Evolutionary conservation across 768 basidiomycete genomes (phyloP).

Genomic region (Calocybe gangraenosa): DNA sequence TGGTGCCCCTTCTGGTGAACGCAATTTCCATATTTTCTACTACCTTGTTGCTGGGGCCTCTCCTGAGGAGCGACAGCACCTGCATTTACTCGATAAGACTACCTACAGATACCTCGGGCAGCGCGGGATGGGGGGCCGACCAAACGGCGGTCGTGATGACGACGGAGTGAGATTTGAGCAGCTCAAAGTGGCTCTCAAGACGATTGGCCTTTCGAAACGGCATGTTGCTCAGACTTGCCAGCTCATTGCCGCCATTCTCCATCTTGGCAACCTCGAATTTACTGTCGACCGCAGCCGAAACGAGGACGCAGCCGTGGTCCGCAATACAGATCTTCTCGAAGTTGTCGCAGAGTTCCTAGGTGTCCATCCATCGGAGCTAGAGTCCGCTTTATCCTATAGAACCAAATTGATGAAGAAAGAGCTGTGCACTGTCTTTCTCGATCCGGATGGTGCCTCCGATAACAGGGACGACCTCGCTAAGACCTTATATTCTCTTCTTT

Average conservation of each 20-base stretch:
- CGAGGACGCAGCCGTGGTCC: conserved; percentile 90
- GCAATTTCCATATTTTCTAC: conserved; percentile 98
- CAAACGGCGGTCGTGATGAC: conserved; percentile 55
- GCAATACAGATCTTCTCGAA: conserved; percentile 76
- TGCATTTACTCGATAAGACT: conserved; percentile 77
- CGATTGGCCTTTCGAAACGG: conserved; percentile 89
- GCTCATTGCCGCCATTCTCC: conserved; percentile 91
- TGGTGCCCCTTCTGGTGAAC: conserved; percentile 82
- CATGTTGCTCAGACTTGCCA: conserved; percentile 96
- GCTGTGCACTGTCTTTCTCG: conserved; percentile 94
- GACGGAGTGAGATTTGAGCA: conserved; percentile 90
- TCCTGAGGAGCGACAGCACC: conserved; percentile 81
- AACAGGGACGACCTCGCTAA: conserved; percentile 94
- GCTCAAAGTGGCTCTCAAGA: conserved; percentile 91
- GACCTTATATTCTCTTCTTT: conserved; percentile 89
- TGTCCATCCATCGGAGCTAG: conserved; percentile 66
- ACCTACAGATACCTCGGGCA: conserved; percentile 87
- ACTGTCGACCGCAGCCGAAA: conserved; percentile 77
- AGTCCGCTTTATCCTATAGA: conserved; percentile 82
- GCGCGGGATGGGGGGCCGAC: conserved; percentile 41
- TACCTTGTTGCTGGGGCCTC: conserved; percentile 92
- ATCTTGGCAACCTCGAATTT: conserved; percentile 95
- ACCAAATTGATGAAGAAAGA: conserved; percentile 93
- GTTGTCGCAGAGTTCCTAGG: conserved; percentile 92
- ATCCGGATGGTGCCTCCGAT: conserved; percentile 88